Base-by-base conservation (phyloP, 2,329 filamentous ascomycete species). In the Microsporum audouinii region DNA sequence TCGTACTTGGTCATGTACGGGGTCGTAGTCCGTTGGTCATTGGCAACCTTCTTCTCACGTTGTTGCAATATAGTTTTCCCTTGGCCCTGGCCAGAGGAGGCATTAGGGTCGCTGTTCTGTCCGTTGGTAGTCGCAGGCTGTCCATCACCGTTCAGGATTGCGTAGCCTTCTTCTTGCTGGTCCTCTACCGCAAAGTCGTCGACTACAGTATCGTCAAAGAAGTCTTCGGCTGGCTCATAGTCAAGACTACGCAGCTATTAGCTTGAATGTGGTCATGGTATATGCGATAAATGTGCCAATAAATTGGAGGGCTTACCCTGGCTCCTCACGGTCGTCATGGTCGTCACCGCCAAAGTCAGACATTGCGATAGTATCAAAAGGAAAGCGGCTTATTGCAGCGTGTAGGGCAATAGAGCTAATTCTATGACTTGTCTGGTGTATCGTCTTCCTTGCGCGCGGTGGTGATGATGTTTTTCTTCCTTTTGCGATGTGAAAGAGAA, bases 1-100 rank as follows among this genome's bases (percentile, higher is more conserved):
- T 99, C 94, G 77, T 99, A 99, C 79, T 99, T 99, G 67, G 94
- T 99, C 92, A 99, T 95, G 78, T 96, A 99, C 1, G 92, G 94
- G 33, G 94, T 99, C 6, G 94, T 99, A 29, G 84, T 88, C 69
- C 94, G 85, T 76, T 95, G 84, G 66, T 91, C 88, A 67, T 89
- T 88, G 61, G 91, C 83, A 57, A 99, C 92, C 78, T 90, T 95
- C 83, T 95, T 96, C 77, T 91, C 79, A 71, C 82, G 80, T 64
- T 82, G 71, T 66, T 79, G 78, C 66, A 81, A 76, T 71, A 85
- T 79, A 36, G 80, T 80, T 65, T 84, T 84, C 64, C 79, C 77
- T 56, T 72, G 67, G 17, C 57, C 60, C 8, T 39, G 34, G 31
- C 49, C 49, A 27, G 58, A 63, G 57, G 72, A 71, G 45, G 78